Evolutionary conservation across 768 basidiomycete genomes (phyloP).

Genomic region (Suillus bovinus): DNA sequence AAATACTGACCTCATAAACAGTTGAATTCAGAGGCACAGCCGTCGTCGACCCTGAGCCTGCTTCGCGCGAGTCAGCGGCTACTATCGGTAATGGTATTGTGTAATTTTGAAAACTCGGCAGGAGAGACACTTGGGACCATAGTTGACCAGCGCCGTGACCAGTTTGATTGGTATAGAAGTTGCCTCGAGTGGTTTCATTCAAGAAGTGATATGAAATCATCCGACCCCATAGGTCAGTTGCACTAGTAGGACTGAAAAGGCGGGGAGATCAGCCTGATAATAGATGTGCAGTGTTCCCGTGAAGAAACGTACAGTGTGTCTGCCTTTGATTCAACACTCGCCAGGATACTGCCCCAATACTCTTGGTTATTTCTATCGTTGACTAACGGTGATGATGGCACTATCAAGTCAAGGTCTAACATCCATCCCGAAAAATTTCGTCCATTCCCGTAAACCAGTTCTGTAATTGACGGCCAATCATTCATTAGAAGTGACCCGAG

Average conservation of each 20-base stretch:
- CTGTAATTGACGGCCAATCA: slow-evolving; percentile 55
- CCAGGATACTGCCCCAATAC: slow-evolving; percentile 55
- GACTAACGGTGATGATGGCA: slow-evolving; percentile 51
- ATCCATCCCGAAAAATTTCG: slow-evolving; percentile 51
- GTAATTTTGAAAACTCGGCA: slow-evolving; percentile 50
- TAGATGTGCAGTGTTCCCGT: slow-evolving; percentile 1
- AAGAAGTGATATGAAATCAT: slow-evolving; percentile 75
- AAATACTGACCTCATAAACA: slow-evolving; percentile 56
- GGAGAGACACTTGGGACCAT: slow-evolving; percentile 56
- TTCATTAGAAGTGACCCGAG: slow-evolving; percentile 64
- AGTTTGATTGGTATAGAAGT: slow-evolving; percentile 60
- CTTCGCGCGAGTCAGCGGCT: slow-evolving; percentile 53
- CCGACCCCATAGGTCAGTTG: slow-evolving; percentile 64
- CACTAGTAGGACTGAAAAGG: slow-evolving; percentile 53
- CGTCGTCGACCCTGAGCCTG: slow-evolving; percentile 43
- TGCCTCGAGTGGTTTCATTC: slow-evolving; percentile 56
- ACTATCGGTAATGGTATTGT: slow-evolving; percentile 69
- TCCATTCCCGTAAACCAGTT: slow-evolving; percentile 62
- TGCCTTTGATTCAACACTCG: slow-evolving; percentile 58
- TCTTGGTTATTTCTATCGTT: slow-evolving; percentile 47
- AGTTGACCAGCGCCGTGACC: slow-evolving; percentile 74
- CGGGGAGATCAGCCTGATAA: neutral
- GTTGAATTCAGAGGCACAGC: slow-evolving; percentile 41
- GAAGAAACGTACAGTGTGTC: slow-evolving; percentile 46
- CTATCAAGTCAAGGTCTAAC: slow-evolving; percentile 55